Conservation (phyloP, 257 asterid species). For the Leonotis leonurus region DNA sequence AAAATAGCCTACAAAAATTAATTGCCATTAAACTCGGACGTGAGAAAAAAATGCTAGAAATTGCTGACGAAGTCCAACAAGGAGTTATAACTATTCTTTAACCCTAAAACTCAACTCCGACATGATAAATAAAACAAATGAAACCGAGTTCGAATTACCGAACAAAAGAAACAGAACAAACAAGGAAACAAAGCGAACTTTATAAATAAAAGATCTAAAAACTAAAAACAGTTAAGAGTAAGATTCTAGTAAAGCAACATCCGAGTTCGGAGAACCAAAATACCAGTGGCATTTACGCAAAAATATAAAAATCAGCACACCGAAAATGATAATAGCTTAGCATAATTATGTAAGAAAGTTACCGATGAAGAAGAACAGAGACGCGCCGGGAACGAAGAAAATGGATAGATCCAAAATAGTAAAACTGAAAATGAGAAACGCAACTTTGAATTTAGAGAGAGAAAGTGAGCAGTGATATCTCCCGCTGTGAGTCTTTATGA, state of each 20-base stretch:
- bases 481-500: too few relatives aligned
- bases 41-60: neutral
- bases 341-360: neutral
- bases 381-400: neutral
- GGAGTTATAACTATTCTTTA: neutral
- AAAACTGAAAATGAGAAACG: too few relatives aligned
- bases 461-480: too few relatives aligned
- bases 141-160: neutral
- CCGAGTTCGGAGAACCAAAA: slow-evolving; percentile 7
- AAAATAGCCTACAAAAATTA: slow-evolving; percentile 28
- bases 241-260: neutral
- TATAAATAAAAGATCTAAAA: neutral
- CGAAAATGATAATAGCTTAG: too few relatives aligned
- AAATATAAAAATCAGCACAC: too few relatives aligned
- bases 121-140: neutral
- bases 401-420: neutral
- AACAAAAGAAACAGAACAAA: neutral
- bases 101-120: neutral
- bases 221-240: neutral
- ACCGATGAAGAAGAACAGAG: slow-evolving; percentile 19
- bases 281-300: neutral
- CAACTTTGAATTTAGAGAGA: slow-evolving; percentile 27
- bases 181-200: neutral
- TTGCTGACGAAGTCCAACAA: neutral
- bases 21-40: too few relatives aligned